Conservation (phyloP, 768 basidiomycete species). For the Leccinum longicurvipes region DNA sequence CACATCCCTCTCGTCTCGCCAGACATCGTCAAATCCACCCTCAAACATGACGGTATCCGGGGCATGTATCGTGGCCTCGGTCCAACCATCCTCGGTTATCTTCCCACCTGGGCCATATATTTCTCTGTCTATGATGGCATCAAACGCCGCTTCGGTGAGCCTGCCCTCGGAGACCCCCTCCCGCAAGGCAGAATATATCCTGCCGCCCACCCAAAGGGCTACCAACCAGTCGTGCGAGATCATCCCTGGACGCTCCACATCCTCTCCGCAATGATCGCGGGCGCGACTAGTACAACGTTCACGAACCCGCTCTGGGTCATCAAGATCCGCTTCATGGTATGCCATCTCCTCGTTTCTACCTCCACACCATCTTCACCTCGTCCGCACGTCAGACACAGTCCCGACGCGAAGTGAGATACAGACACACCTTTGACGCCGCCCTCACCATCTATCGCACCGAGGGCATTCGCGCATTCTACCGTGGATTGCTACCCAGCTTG, state of each 20-base stretch:
- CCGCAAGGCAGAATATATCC: conserved; percentile 60
- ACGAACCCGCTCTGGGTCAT: conserved; percentile 99
- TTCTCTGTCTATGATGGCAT: conserved; percentile 97
- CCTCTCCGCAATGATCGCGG: conserved; percentile 92
- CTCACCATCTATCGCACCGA: conserved; percentile 87
- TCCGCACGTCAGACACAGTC: conserved; percentile 69
- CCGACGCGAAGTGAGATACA: conserved; percentile 72
- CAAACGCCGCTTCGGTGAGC: conserved; percentile 77
- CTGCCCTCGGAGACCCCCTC: conserved; percentile 42
- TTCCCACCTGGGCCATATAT: conserved; percentile 99
- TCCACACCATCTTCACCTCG: conserved; percentile 7
- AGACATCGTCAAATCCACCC: conserved; percentile 58
- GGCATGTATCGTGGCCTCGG: conserved; percentile 97
- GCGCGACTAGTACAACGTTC: conserved; percentile 86
- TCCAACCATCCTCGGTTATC: conserved; percentile 93
- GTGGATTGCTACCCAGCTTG: conserved; percentile 88
- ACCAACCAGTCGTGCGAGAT: conserved; percentile 75
- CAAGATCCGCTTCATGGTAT: conserved; percentile 98
- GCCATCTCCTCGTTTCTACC: conserved; percentile 14
- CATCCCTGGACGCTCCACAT: conserved; percentile 89
- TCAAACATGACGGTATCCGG: conserved; percentile 67
- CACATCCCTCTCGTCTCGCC: conserved; percentile 6
- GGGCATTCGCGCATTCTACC: conserved; percentile 87
- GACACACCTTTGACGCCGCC: conserved; percentile 88
- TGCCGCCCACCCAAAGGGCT: conserved; percentile 81